phyloP scores from a whole-genome alignment of 345 rosid genomes.

The Limnanthes douglasii region DNA sequence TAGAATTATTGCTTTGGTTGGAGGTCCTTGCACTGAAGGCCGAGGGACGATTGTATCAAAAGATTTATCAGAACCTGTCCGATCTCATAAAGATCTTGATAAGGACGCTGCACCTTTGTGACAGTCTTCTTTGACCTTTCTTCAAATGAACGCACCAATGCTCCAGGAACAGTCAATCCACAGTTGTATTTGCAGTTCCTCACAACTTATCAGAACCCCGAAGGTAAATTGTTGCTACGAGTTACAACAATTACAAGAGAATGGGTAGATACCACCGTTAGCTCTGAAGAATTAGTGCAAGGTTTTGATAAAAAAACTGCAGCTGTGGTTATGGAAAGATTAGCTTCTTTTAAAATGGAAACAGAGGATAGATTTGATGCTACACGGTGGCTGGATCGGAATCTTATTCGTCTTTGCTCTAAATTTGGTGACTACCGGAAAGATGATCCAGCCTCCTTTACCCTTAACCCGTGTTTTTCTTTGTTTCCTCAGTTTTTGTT shows the following conservation, averaged over 20 bases:
- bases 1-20: conserved; percentile 85
- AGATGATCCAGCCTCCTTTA: conserved; percentile 96
- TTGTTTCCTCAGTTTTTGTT: conserved; percentile 97
- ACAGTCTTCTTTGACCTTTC: conserved; percentile 94
- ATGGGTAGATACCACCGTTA: conserved; percentile 84
- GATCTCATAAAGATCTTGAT: conserved; percentile 98
- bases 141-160: conserved; percentile 53
- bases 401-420: conserved; percentile 86
- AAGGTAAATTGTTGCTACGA: conserved; percentile 57
- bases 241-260: conserved; percentile 75
- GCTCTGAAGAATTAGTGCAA: conserved; percentile 86
- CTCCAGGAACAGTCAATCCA: conserved; percentile 56
- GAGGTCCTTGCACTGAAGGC: conserved; percentile 99
- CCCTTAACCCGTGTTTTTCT: conserved; percentile 81
- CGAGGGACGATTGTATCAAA: conserved; percentile 97
- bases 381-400: conserved; percentile 95
- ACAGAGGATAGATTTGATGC: conserved; percentile 99
- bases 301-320: conserved; percentile 99
- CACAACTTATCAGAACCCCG: conserved; percentile 73
- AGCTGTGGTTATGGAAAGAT: conserved; percentile 92
- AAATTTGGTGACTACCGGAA: conserved; percentile 94
- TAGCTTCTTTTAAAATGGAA: conserved; percentile 94
- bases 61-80: conserved; percentile 95
- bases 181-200: conserved; percentile 86
- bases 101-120: conserved; percentile 97